phyloP scores from a whole-genome alignment of 129 eudicot species.

The Logfia minima region DNA sequence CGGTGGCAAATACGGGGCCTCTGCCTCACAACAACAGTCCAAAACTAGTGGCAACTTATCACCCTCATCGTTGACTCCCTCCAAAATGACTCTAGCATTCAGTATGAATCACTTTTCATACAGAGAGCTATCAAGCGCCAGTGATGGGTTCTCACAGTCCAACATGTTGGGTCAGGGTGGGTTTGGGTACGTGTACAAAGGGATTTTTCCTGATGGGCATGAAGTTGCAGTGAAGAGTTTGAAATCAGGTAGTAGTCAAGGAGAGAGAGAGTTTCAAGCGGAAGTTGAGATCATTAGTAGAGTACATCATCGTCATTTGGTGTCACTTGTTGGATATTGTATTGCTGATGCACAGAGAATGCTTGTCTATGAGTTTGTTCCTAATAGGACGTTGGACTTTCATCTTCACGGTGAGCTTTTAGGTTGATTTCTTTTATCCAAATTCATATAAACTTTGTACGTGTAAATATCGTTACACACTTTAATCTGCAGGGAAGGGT shows the following conservation, averaged over 20 bases:
- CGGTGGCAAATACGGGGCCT: constrained; percentile 35
- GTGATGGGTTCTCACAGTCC: constrained; percentile 46
- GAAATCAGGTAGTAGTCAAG: constrained; percentile 68
- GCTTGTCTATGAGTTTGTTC: constrained; percentile 64
- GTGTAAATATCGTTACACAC: constrained; percentile 3
- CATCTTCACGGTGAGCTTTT: constrained; percentile 55
- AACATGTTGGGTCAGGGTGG: constrained; percentile 68
- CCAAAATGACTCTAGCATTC: constrained; percentile 36
- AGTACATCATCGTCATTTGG: constrained; percentile 75
- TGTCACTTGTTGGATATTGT: constrained; percentile 69
- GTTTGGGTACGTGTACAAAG: constrained; percentile 63
- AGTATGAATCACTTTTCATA: constrained; percentile 51
- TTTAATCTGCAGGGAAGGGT: constrained; percentile 53
- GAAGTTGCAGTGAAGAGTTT: constrained; percentile 66
- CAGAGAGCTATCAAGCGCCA: constrained; percentile 52
- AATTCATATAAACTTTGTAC: constrained; percentile 5
- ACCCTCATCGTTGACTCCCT: constrained; percentile 12
- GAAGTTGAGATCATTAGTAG: constrained; percentile 72
- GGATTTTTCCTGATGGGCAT: constrained; percentile 50
- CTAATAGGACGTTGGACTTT: constrained; percentile 52
- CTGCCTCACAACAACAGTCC: constrained; percentile 16
- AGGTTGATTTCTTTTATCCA: not conserved
- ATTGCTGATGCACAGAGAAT: constrained; percentile 54
- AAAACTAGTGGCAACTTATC: constrained; percentile 21
- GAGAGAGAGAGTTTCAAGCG: constrained; percentile 65